Base-by-base conservation (phyloP, 805 yeast genomes). In the Metschnikowia hibisci region DNA sequence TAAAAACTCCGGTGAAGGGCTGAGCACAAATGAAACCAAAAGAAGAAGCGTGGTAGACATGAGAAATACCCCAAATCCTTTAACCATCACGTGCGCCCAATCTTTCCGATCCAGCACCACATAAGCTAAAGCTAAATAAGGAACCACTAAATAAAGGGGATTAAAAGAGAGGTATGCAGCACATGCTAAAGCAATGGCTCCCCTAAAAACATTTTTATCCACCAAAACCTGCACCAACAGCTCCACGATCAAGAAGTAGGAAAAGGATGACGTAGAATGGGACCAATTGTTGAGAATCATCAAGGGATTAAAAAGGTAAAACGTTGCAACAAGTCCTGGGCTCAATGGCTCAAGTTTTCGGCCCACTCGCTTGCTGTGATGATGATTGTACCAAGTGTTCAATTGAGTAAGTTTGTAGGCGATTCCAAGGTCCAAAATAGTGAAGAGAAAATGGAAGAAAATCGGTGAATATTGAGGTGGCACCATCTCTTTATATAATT, bases 251-350 rank as follows among this genome's bases (percentile, higher is more conserved):
- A 80, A 64, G n/a, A 81, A 63, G 58, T 84, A 80, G 7, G 83
- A 69, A 56, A 91, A 73, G 1, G 76, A 54, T 15, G 73, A 66
- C 0, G 95, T 78, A 0, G 95, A 84, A 52, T 81, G 80, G 4
- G 93, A 74, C 37, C 85, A 67, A 34, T 81, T 75, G 9, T 90
- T 75, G 39, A 87, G 61, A 2, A 89, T 61, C n/a, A 81, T 66
- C 53, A 90, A 68, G 7, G 99, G 99, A 58, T 89, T 93, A 56
- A 88, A 74, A 25, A 84, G 71, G 60, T 84, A 91, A 39, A 83
- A 70, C 11, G 83, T 65, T 1, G 84, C 82, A 12, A 82, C 72
- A 27, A 77, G 56, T 61, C 71, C 69, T 32, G 77, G 74, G 38
- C 52, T 46, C 45, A 63, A 61, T 1, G 61, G 63, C 11, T 37